Evolutionary conservation across 148 eudicot genomes (phyloP).

Genomic region (Oxyria digyna): DNA sequence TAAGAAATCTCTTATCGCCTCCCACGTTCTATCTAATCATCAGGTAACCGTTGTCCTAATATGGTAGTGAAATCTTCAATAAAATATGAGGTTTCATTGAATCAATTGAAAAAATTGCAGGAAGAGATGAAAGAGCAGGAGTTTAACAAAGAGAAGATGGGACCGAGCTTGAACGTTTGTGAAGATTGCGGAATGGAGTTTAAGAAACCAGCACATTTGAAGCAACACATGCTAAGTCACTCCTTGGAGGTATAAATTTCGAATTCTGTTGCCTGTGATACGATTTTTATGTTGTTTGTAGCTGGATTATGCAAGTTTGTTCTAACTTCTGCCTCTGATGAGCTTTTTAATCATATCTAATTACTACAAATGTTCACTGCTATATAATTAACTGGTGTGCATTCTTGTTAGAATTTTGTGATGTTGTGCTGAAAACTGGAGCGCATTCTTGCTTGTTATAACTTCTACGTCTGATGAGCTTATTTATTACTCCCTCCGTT

Average conservation of each 20-base stretch:
- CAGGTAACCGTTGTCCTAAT: slow-evolving; percentile 18
- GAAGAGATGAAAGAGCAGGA: slow-evolving; percentile 31
- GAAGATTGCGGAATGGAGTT: slow-evolving; percentile 64
- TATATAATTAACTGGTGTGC: too few relatives aligned
- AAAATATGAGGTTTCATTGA: background rate
- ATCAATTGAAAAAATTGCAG: slow-evolving; percentile 13
- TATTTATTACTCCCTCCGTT: too few relatives aligned
- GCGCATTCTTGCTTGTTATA: too few relatives aligned
- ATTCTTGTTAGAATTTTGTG: too few relatives aligned
- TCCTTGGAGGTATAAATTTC: slow-evolving; percentile 67
- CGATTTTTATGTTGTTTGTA: background rate
- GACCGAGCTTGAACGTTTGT: slow-evolving; percentile 36
- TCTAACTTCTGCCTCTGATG: background rate
- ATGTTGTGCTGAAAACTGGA: too few relatives aligned
- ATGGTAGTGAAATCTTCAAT: background rate
- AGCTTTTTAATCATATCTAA: background rate
- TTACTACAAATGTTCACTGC: too few relatives aligned
- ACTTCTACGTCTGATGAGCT: too few relatives aligned
- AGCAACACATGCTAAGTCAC: slow-evolving; percentile 84
- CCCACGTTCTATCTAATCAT: slow-evolving; percentile 37
- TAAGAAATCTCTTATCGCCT: slow-evolving; percentile 31
- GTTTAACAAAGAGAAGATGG: slow-evolving; percentile 15
- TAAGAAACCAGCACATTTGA: slow-evolving; percentile 74
- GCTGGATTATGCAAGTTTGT: background rate
- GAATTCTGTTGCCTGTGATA: background rate